Conservation (phyloP, 176 grass and related monocot genomes). For the Raddia distichophylla region DNA sequence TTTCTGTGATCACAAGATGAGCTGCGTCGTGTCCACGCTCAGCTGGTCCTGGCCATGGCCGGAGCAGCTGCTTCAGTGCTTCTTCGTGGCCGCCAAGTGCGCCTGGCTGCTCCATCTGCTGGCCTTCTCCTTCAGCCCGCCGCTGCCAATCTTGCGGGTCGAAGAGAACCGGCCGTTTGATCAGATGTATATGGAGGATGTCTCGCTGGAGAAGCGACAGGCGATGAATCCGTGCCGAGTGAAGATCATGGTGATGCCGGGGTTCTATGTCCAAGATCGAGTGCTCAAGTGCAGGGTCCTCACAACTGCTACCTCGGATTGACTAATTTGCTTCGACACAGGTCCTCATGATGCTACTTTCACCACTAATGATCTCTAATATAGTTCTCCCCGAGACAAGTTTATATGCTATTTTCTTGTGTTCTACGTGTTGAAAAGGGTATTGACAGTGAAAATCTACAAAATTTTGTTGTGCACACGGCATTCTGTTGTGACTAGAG, state of each 20-base stretch:
- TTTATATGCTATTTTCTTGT: no score
- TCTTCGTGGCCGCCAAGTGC: slow-evolving; percentile 89
- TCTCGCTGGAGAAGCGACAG: slow-evolving; percentile 54
- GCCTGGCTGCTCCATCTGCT: slow-evolving; percentile 90
- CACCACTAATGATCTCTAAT: no score
- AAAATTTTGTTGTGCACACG: no score
- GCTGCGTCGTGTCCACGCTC: slow-evolving; percentile 63
- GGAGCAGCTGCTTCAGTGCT: slow-evolving; percentile 78
- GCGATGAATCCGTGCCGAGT: slow-evolving; percentile 47
- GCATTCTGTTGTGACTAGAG: no score
- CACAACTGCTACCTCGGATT: slow-evolving; percentile 3
- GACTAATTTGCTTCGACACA: no score
- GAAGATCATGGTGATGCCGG: slow-evolving; percentile 81
- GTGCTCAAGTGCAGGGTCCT: slow-evolving; percentile 86
- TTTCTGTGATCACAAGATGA: slow-evolving; percentile 95
- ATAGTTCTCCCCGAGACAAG: no score
- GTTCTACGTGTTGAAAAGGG: no score
- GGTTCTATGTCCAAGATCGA: slow-evolving; percentile 80
- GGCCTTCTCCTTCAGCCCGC: slow-evolving; percentile 76
- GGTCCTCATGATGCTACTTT: no score
- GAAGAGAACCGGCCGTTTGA: slow-evolving; percentile 61
- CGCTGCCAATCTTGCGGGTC: slow-evolving; percentile 58
- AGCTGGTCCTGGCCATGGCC: slow-evolving; percentile 82
- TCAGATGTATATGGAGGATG: slow-evolving; percentile 80
- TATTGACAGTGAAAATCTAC: no score